Conservation (phyloP, 1,284 basidiomycete species). For the Nidula niveotomentosa region DNA sequence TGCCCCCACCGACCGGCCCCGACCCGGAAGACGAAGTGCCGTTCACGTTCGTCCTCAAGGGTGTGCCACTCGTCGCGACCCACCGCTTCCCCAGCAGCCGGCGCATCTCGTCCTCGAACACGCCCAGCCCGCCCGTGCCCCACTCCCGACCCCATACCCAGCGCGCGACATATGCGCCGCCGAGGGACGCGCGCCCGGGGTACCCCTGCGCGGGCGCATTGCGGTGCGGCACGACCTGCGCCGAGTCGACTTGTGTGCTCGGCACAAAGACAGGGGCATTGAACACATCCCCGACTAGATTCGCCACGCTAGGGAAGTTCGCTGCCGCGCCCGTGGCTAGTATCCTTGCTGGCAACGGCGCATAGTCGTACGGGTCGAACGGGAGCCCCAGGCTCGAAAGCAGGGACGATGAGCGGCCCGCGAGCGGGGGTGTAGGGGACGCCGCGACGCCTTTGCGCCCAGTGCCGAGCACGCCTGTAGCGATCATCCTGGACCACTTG, state of each 20-base stretch:
- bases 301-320: conserved; percentile 80
- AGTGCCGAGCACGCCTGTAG: conserved; percentile 53
- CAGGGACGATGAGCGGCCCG: conserved; percentile 24
- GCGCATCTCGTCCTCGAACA: conserved; percentile 77
- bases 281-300: conserved; percentile 77
- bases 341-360: conserved; percentile 59
- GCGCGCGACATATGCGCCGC: conserved; percentile 72
- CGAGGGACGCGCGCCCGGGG: conserved; percentile 66
- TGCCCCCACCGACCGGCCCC: conserved; percentile 19
- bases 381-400: conserved; percentile 57
- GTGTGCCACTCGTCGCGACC: conserved; percentile 56
- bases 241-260: conserved; percentile 69
- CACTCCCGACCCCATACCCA: conserved; percentile 80
- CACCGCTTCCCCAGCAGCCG: conserved; percentile 69
- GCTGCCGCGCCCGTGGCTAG: conserved; percentile 74
- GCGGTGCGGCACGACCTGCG: conserved; percentile 68
- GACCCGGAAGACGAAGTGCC: conserved; percentile 18
- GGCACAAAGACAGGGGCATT: conserved; percentile 75
- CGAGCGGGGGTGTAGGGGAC: conserved; percentile 25
- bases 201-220: conserved; percentile 70
- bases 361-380: conserved; percentile 75
- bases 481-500: conserved; percentile 71
- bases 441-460: conserved; percentile 32
- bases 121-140: conserved; percentile 46
- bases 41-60: conserved; percentile 58